Evolutionary conservation across 768 basidiomycete species (phyloP).

Genomic region (Mycena maculata): DNA sequence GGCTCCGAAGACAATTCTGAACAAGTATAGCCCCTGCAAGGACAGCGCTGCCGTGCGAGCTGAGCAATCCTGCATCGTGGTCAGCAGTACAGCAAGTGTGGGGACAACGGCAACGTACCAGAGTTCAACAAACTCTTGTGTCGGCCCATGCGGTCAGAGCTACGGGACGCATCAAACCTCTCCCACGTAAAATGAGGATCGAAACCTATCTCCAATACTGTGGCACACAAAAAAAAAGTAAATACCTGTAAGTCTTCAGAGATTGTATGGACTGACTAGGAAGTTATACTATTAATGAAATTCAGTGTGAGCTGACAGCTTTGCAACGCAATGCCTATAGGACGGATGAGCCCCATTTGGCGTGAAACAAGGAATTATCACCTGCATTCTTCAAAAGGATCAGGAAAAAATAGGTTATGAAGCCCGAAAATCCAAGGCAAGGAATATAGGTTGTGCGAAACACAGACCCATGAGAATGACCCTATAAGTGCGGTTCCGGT

Average conservation of each 20-base stretch:
- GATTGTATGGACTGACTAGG: conserved; percentile 48
- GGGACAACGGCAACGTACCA: conserved; percentile 48
- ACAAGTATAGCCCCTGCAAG: conserved; percentile 62
- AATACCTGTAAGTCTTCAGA: background rate
- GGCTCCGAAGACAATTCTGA: conserved; percentile 66
- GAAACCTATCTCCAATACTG: conserved; percentile 39
- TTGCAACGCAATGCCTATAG: conserved; percentile 56
- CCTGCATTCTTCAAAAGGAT: conserved; percentile 53
- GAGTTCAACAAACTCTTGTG: conserved; percentile 56
- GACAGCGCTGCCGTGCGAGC: conserved; percentile 44
- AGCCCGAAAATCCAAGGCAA: conserved; percentile 8
- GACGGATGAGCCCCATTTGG: background rate
- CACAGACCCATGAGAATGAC: conserved; percentile 59
- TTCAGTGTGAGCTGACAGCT: conserved; percentile 58
- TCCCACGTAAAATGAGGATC: background rate
- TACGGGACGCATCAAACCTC: background rate
- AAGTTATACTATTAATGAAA: conserved; percentile 65
- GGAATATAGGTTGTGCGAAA: background rate
- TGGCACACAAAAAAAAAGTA: conserved; percentile 4
- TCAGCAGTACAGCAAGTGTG: conserved; percentile 46
- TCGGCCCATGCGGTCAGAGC: conserved; percentile 56
- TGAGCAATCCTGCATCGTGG: conserved; percentile 46
- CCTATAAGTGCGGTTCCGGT: conserved; percentile 62
- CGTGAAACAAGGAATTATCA: too few relatives aligned
- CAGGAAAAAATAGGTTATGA: conserved; percentile 61